Evolutionary conservation across 1,284 basidiomycete genomes (phyloP).

Genomic region (Sporisorium graminicola): DNA sequence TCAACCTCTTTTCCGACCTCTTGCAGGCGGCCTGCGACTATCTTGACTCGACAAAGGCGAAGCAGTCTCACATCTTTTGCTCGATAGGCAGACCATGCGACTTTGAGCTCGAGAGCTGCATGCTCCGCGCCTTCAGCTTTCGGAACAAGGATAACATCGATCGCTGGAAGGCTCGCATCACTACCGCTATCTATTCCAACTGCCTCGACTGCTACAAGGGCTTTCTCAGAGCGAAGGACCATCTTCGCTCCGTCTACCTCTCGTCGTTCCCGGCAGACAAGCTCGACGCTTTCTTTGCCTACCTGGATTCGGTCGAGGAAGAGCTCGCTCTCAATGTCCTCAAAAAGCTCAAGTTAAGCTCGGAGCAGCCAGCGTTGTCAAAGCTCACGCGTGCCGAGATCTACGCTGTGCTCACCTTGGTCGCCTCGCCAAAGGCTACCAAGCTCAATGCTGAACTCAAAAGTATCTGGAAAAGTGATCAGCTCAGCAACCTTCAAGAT

Average conservation of each 20-base stretch:
- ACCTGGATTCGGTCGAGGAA: conserved; percentile 51
- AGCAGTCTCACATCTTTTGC: conserved; percentile 44
- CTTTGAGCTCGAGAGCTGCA: conserved; percentile 57
- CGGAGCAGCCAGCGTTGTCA: conserved; percentile 17
- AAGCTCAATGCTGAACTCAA: conserved; percentile 42
- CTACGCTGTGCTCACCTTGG: conserved; percentile 47
- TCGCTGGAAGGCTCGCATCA: conserved; percentile 43
- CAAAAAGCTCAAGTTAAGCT: conserved; percentile 16
- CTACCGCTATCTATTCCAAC: conserved; percentile 39
- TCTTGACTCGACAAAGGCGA: conserved; percentile 34
- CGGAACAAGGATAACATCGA: conserved; percentile 41
- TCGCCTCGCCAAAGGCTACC: conserved; percentile 27
- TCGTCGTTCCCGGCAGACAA: conserved; percentile 39
- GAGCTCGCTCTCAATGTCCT: conserved; percentile 39
- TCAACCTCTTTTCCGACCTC: conserved; percentile 42
- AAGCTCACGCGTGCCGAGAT: conserved; percentile 43
- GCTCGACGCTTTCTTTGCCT: conserved; percentile 51
- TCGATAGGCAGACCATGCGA: conserved; percentile 40
- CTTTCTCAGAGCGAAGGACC: conserved; percentile 45
- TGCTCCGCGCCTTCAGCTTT: conserved; percentile 59
- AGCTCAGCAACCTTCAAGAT: conserved; percentile 42
- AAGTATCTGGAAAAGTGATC: conserved; percentile 27
- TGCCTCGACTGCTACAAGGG: conserved; percentile 59
- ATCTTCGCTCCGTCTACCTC: conserved; percentile 36
- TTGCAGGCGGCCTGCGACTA: conserved; percentile 45